Base-by-base conservation (phyloP, 23 red algal species). In the Gracilaria gracilis region DNA sequence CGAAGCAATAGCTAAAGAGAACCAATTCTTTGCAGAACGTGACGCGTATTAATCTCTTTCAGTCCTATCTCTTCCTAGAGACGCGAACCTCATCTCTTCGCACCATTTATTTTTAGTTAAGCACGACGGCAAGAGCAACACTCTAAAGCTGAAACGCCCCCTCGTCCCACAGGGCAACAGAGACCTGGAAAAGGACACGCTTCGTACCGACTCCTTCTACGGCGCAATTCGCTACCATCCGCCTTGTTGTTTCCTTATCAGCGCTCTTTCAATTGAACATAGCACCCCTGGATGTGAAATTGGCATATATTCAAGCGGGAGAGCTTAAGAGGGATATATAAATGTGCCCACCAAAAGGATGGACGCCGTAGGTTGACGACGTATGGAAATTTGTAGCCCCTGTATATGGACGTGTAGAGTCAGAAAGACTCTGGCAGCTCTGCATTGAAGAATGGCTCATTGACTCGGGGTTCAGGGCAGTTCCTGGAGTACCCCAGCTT, bases 311-410 rank as follows among this genome's bases (percentile, higher is more conserved):
- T 19, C 83, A 73, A 73, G 61, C 46, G 0, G 66, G 83, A 0
- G 49, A n/a, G 23, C 62, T 87, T 24, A n/a, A 44, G 28, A 9
- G 71, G n/a, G 29, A 76, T 15, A 76, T 76, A 1, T 76, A 76
- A 2, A 15, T 76, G 20, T 27, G 39, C 1, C 20, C 71, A 0
- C 46, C 71, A 2, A 13, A n/a, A 4, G 33, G 71, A 0, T 76
- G 71, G 71, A 76, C 71, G 21, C 9, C 2, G 7, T 76, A 24
- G 2, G 3, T 50, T 24, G 36, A 72, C 15, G 24, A 57, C 0
- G 31, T 87, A 4, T 87, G 83, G 83, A 87, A 86, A 71, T 9
- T 86, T 5, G 14, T 86, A 33, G 47, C 44, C 6, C 82, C 65
- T 5, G 82, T 61, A 23, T 86, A 72, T 17, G 82, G 82, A 14